Conservation (phyloP, 768 basidiomycete species). For the Dentipellis sp. region DNA sequence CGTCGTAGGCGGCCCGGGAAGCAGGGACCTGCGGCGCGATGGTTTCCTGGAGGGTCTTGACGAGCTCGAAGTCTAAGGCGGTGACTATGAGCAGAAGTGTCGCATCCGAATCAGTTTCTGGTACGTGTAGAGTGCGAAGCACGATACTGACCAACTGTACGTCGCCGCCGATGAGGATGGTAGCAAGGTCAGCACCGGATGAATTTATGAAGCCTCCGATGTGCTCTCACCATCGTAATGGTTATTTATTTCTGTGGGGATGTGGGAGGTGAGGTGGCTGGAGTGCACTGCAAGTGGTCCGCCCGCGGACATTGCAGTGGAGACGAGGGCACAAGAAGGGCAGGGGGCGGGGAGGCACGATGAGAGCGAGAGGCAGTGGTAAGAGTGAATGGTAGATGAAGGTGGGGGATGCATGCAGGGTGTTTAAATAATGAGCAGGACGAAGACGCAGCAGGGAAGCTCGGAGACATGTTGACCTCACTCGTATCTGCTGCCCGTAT, state of each 20-base stretch:
- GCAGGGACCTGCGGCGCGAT: slow-evolving; percentile 60
- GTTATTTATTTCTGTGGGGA: slow-evolving; percentile 55
- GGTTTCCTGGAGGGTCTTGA: slow-evolving; percentile 48
- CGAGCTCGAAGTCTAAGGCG: slow-evolving; percentile 60
- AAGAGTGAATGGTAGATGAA: too few species aligned
- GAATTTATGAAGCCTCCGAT: background rate
- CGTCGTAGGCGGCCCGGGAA: slow-evolving; percentile 71
- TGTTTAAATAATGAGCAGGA: too few species aligned
- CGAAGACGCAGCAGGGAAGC: too few species aligned
- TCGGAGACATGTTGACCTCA: too few species aligned
- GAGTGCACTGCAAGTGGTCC: slow-evolving; percentile 29
- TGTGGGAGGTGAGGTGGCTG: slow-evolving; percentile 57
- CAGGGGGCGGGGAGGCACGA: too few species aligned
- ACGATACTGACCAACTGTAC: slow-evolving; percentile 29
- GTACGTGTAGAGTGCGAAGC: too few species aligned
- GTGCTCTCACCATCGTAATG: slow-evolving; percentile 66
- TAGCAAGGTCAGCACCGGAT: slow-evolving; percentile 1
- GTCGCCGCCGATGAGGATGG: background rate
- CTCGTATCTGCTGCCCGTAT: background rate
- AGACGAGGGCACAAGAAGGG: too few species aligned
- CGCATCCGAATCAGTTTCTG: background rate
- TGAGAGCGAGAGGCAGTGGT: too few species aligned
- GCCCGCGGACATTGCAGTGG: slow-evolving; percentile 29
- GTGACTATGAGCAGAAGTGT: slow-evolving; percentile 37
- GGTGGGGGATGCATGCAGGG: too few species aligned